Evolutionary conservation across 345 rosid genomes (phyloP).

Genomic region (Draba incana): DNA sequence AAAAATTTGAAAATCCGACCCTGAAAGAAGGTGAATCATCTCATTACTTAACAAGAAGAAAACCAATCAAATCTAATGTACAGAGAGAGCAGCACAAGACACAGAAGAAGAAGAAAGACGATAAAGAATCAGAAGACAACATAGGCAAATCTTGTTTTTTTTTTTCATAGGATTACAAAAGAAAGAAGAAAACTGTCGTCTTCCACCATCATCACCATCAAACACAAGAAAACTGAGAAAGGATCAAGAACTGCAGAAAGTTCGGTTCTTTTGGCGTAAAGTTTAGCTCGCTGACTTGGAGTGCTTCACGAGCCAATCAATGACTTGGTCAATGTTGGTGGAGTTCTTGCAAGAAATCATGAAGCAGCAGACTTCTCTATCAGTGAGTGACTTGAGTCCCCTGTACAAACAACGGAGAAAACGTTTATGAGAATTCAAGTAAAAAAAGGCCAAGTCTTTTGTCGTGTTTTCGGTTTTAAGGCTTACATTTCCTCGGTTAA

Average conservation of each 20-base stretch:
- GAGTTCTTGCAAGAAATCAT: constrained; percentile 98
- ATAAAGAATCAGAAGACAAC: constrained; percentile 26
- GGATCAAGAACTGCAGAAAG: constrained; percentile 30
- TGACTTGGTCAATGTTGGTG: constrained; percentile 79
- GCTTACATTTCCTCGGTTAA: constrained; percentile 84
- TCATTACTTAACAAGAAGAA: constrained; percentile 18
- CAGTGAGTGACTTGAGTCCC: constrained; percentile 68
- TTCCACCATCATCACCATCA: constrained; percentile 33
- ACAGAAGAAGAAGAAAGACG: constrained; percentile 28
- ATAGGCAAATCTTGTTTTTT: constrained; percentile 29
- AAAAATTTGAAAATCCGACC: constrained; percentile 8
- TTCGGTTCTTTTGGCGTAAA: constrained; percentile 1
- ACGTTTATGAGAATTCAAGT: not conserved
- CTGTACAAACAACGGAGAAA: constrained; percentile 43
- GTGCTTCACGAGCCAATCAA: constrained; percentile 95
- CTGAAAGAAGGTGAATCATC: constrained; percentile 11
- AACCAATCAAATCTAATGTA: constrained; percentile 43
- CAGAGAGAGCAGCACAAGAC: constrained; percentile 37
- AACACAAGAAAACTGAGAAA: constrained; percentile 35
- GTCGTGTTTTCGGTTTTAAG: not conserved
- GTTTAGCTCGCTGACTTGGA: constrained; percentile 66
- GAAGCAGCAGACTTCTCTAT: constrained; percentile 89
- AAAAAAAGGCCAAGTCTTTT: not conserved
- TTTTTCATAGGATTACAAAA: constrained; percentile 12
- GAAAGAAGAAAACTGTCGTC: constrained; percentile 20